A percentile compares a stretch with the other conserved stretches of the same genome.
phyloP scores from a whole-genome alignment of 805 yeast species.

The Tetrapisispora fleetii region DNA sequence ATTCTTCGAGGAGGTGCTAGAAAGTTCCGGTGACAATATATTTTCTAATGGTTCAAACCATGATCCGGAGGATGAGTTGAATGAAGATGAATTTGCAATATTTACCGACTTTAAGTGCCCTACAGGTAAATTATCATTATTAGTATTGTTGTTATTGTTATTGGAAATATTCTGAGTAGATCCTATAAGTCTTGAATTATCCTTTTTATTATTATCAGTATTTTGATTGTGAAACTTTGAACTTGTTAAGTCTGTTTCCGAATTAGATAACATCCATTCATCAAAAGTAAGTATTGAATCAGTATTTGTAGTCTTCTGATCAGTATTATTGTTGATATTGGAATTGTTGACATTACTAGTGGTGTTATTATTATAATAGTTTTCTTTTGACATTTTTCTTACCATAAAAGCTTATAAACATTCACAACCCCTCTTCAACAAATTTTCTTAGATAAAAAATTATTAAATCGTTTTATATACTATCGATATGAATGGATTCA shows the following conservation, averaged over 20 bases:
- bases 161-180: not conserved
- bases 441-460: too few species aligned
- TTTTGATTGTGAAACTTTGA: not conserved
- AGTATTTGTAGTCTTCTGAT: not conserved
- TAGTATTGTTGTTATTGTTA: not conserved
- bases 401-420: not conserved
- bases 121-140: not conserved
- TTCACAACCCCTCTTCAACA: not conserved
- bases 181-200: not conserved
- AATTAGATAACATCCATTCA: conserved; percentile 1
- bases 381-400: not conserved
- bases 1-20: conserved; percentile 10
- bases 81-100: not conserved
- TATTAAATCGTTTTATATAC: not conserved
- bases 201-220: not conserved
- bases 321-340: not conserved
- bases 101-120: not conserved
- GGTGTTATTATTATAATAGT: not conserved
- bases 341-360: not conserved
- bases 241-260: not conserved
- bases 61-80: conserved; percentile 1
- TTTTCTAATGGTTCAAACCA: conserved; percentile 25
- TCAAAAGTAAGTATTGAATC: not conserved
- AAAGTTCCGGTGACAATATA: conserved; percentile 16
- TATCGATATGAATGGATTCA: too few species aligned